Evolutionary conservation across 2,329 filamentous ascomycete species (phyloP).

Genomic region (Fusarium chaquense): DNA sequence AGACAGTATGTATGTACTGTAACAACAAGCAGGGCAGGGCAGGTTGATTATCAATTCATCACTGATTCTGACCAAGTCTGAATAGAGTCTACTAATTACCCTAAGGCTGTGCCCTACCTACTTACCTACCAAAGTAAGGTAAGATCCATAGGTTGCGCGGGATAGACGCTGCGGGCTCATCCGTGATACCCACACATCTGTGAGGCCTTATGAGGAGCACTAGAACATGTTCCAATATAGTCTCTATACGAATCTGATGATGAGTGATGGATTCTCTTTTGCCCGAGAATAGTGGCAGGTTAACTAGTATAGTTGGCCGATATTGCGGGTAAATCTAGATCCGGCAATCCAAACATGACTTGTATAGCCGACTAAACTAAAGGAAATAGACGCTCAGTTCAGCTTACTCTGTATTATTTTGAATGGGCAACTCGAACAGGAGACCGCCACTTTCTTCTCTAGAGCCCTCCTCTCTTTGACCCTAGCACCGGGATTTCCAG

Average conservation of each 20-base stretch:
- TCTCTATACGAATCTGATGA: not conserved
- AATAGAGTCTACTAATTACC: not conserved
- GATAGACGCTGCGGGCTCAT: not conserved
- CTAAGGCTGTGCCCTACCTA: conserved; percentile 1
- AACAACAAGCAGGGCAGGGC: not conserved
- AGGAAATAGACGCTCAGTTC: not conserved
- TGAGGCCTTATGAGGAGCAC: not conserved
- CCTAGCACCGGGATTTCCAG: conserved; percentile 25
- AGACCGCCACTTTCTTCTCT: conserved; percentile 9
- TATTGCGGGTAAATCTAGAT: conserved; percentile 1
- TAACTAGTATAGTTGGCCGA: conserved; percentile 20
- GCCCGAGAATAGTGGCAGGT: not conserved
- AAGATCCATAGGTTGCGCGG: not conserved
- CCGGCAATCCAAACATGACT: conserved; percentile 13
- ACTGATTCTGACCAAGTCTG: not conserved
- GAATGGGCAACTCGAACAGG: not conserved
- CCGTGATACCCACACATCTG: not conserved
- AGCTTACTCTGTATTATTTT: not conserved
- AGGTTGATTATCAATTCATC: not conserved
- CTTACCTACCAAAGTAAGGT: too few species aligned
- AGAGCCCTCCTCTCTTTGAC: conserved; percentile 12
- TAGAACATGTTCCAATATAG: not conserved
- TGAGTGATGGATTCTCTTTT: not conserved
- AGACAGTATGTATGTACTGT: not conserved
- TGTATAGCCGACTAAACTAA: conserved; percentile 3